Conservation (phyloP, 1,284 basidiomycete species). For the Irpex sp. region DNA sequence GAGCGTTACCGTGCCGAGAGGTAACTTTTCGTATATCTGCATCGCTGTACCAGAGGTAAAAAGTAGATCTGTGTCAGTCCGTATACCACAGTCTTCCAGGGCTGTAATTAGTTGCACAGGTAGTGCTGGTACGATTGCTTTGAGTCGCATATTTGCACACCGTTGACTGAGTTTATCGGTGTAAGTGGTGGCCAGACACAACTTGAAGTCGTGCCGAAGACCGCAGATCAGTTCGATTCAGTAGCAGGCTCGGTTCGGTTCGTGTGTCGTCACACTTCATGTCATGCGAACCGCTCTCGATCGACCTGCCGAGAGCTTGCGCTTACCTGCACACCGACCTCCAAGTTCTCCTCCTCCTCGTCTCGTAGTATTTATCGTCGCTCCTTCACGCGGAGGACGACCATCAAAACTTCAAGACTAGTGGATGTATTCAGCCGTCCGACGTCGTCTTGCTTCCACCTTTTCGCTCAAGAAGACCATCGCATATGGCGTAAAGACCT, state of each 20-base stretch:
- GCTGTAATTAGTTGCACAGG: constrained; percentile 29
- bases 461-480: constrained; percentile 41
- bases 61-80: constrained; percentile 55
- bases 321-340: not conserved
- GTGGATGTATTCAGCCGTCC: constrained; percentile 42
- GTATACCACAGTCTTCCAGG: constrained; percentile 42
- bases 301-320: not conserved
- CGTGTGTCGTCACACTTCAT: not conserved
- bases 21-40: constrained; percentile 47
- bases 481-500: constrained; percentile 46
- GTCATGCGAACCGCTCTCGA: not conserved
- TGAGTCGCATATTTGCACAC: constrained; percentile 20
- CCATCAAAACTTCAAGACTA: not conserved
- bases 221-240: not conserved
- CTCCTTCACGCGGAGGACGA: not conserved
- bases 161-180: no score
- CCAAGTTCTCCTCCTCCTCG: no score
- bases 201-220: not conserved
- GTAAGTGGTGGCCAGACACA: not conserved
- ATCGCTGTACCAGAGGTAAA: constrained; percentile 39
- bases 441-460: constrained; percentile 35
- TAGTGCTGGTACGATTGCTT: constrained; percentile 20
- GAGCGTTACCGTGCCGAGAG: constrained; percentile 42
- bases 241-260: not conserved
- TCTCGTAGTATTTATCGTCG: not conserved